Evolutionary conservation across 2,329 filamentous ascomycete genomes (phyloP), one percentile per base, ranked within the genome.

Genomic region (Apiospora aurea): DNA sequence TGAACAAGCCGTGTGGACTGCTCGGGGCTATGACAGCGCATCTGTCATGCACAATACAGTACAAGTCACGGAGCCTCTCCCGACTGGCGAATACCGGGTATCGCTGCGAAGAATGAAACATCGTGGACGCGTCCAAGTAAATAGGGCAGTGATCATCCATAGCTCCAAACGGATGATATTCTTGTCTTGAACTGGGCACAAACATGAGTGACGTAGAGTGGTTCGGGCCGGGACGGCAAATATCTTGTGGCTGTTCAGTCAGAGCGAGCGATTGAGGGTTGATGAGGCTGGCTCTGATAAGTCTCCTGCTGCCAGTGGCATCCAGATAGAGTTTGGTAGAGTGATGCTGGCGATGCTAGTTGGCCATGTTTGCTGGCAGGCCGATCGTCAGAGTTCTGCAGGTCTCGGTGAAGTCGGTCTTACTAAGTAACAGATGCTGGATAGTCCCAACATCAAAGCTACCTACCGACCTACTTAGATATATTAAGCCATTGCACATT

Each of bases 401-500:
- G 57, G 57, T 64, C 57, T 64, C 57, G 57, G 57, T 64, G 57
- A 41, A 64, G 57, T 64, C 57, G 57, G 29, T 41, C 57, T 64
- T 21, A 64, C 34, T 41, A n/a, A 64, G 29, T n/a, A 38, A 61
- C 34, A 16, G 18, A 18, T 29, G 38, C 26, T 21, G 3, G 8
- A 41, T 1, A 14, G 8, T 64, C 5, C 51, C 24, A 57, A 53
- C 49, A 26, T 53, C n/a, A 26, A 57, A 57, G 51, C 51, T 57
- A 57, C 26, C 34, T 38, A 38, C 34, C 34, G 34, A 38, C 34
- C 34, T 38, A 38, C 34, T n/a, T 49, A 4, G 2, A 49, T 18
- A 21, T 5, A 61, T 26, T 18, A 61, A 61, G 53, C 38, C 53
- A n/a, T 34, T 61, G 29, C 4, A 26, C 11, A 38, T 61, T 29